Percentiles rank a stretch among this genome's conserved stretches.
Conservation (phyloP, 2,329 filamentous ascomycete species). For the Epichloe glyceriae region DNA sequence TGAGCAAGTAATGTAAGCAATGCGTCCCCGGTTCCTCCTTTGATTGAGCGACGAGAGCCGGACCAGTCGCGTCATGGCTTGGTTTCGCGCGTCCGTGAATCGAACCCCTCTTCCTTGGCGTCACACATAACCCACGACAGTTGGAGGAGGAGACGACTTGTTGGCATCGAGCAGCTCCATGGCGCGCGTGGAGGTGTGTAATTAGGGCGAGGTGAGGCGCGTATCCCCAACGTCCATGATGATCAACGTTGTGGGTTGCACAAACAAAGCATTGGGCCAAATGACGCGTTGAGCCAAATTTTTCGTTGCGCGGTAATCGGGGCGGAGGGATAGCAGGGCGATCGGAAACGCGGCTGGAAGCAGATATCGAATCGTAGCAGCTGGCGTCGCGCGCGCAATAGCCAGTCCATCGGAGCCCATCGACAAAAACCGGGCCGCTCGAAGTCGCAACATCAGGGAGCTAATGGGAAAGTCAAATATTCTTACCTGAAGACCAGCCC, state of each 20-base stretch:
- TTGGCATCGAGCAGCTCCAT: neutral
- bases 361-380: slow-evolving; percentile 8
- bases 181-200: neutral
- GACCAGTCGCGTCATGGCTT: neutral
- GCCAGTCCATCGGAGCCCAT: neutral
- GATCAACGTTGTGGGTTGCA: neutral
- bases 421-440: neutral
- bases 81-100: neutral
- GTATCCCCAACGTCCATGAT: neutral
- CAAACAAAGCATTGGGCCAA: neutral
- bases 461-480: slow-evolving; percentile 11
- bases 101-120: neutral
- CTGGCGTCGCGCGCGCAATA: slow-evolving; percentile 7
- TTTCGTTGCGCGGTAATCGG: neutral
- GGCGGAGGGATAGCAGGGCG: neutral
- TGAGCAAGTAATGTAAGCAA: neutral
- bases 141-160: neutral
- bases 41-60: neutral
- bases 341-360: neutral
- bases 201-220: neutral
- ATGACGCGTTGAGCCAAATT: slow-evolving; percentile 1
- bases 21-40: neutral
- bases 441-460: slow-evolving; percentile 1
- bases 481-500: slow-evolving; percentile 84
- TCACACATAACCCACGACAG: no score